Conservation (phyloP, 2,329 filamentous ascomycete genomes). For the Chaetothyriales sp. region DNA sequence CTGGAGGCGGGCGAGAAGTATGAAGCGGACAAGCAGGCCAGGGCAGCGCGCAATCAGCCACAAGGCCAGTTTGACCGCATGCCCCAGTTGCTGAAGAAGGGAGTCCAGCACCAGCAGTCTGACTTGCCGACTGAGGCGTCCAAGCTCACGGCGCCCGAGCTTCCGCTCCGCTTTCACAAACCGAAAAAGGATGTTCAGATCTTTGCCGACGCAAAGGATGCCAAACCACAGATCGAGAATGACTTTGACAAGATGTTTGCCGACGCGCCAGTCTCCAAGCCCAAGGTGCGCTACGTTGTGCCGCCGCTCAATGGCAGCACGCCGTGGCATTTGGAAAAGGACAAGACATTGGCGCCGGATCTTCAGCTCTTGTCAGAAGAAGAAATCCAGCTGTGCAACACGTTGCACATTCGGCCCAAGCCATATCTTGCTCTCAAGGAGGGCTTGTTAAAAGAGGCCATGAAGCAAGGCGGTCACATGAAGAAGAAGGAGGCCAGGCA, state of each 20-base stretch:
- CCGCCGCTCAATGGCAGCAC: slow-evolving; percentile 32
- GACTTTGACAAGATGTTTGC: slow-evolving; percentile 40
- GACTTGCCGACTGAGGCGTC: slow-evolving; percentile 63
- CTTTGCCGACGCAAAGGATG: slow-evolving; percentile 17
- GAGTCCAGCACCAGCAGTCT: slow-evolving; percentile 51
- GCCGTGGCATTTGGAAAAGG: slow-evolving; percentile 51
- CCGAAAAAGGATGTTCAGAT: slow-evolving; percentile 24
- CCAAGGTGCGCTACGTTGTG: slow-evolving; percentile 38
- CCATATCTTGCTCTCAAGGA: slow-evolving; percentile 93
- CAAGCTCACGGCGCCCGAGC: slow-evolving; percentile 61
- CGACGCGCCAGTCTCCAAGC: slow-evolving; percentile 21
- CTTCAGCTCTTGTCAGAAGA: slow-evolving; percentile 72
- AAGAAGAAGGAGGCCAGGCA: slow-evolving; percentile 92
- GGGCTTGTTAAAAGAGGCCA: slow-evolving; percentile 72
- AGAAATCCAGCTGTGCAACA: slow-evolving; percentile 72
- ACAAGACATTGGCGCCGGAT: slow-evolving; percentile 54
- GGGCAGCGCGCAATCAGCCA: slow-evolving; percentile 50
- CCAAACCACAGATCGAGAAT: slow-evolving; percentile 27
- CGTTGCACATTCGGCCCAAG: slow-evolving; percentile 76
- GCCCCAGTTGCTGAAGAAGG: slow-evolving; percentile 42
- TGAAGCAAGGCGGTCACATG: slow-evolving; percentile 71
- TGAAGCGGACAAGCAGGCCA: slow-evolving; percentile 68
- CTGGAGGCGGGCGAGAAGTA: slow-evolving; percentile 81
- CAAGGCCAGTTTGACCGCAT: slow-evolving; percentile 78
- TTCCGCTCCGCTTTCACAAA: slow-evolving; percentile 47